Base-by-base conservation (phyloP, 257 asterid genomes). In the Apocynum venetum region DNA sequence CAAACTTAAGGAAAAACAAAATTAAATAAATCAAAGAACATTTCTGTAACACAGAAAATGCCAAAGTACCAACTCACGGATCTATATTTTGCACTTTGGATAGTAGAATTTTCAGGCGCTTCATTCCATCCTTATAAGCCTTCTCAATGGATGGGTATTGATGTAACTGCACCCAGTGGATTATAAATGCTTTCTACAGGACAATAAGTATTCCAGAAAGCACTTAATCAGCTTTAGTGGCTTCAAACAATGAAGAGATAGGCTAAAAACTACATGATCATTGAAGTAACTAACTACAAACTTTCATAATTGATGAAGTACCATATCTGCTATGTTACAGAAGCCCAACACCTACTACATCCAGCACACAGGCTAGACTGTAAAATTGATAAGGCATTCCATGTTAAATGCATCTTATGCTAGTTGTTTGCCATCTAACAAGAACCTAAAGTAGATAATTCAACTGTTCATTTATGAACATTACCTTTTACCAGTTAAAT, bases 141-240 rank as follows among this genome's bases (percentile, higher is more conserved):
- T 85, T 81, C 76, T 89, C 85, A 80, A 85, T 85, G 71, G 96
- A 87, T 65, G 89, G 63, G 74, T 83, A 89, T 52, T 78, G 83
- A 84, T 93, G 98, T 68, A 95, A 65, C 79, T 86, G 83, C 86
- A 95, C 98, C 98, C 98, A 95, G 77, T 95, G 99, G 77, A 95
- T 90, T 80, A 87, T 85, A 75, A 85, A 88, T 10, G 82, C 94
- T 91, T 85, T 95, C 98, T 95, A 73, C 71, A 78, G 7, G 59
- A 25, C 12, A 75, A 41, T 66, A 44, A 36, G 72, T 46, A 9
- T 56, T 63, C 20, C 53, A 79, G 36, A 78, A 49, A 84, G 31
- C 55, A 74, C 55, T 57, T 55, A 67, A 51, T 59, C 47, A 66
- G 76, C 72, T 66, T 14, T 66, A 66, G 48, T 15, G 31, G 14